Conservation (phyloP, 306 rosid genomes). For the Castanea mollissima region DNA sequence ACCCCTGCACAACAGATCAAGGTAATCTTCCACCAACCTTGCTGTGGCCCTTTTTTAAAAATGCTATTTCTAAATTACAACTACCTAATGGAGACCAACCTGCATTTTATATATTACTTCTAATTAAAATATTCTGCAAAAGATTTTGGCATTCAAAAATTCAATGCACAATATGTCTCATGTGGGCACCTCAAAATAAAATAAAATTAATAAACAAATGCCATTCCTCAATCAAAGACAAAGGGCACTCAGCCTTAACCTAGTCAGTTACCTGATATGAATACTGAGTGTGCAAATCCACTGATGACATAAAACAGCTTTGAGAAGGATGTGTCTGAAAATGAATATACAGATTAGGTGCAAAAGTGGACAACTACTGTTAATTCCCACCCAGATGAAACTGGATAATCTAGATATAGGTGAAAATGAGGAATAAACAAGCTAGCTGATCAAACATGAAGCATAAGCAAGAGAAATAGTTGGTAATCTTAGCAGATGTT, state of each 20-base stretch:
- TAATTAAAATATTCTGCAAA: neutral
- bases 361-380: slow-evolving; percentile 1
- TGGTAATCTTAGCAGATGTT: neutral
- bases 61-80: slow-evolving; percentile 4
- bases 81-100: slow-evolving; percentile 12
- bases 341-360: neutral
- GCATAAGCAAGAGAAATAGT: neutral
- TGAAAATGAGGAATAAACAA: neutral
- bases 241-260: neutral
- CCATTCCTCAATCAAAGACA: slow-evolving; percentile 10
- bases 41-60: neutral
- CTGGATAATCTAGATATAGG: neutral
- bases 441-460: neutral
- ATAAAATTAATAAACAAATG: neutral
- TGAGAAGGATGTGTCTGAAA: slow-evolving; percentile 88
- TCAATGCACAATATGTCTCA: neutral
- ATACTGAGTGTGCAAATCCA: slow-evolving; percentile 84
- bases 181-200: neutral
- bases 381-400: neutral
- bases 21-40: neutral
- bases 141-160: slow-evolving; percentile 16
- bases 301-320: slow-evolving; percentile 86
- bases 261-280: slow-evolving; percentile 67
- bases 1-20: too few species aligned
- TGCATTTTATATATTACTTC: slow-evolving; percentile 3